Conservation (phyloP, 108 stramenopile genomes). For the Pseudonitzschia multistriata region DNA sequence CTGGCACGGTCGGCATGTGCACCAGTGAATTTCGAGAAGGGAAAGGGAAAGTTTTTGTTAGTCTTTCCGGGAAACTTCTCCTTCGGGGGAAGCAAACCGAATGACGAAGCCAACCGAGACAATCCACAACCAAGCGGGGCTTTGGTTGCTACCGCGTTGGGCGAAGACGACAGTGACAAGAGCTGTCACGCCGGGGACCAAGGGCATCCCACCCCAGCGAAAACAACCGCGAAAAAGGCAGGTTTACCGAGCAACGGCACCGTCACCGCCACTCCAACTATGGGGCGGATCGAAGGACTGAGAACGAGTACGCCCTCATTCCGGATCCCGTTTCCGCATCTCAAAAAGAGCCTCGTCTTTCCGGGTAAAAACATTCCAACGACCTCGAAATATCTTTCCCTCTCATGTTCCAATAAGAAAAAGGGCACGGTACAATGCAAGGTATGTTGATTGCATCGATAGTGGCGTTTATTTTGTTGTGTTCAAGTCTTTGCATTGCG, state of each 20-base stretch:
- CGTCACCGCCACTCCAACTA: conserved; percentile 21
- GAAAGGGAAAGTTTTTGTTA: conserved; percentile 38
- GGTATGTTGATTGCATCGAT: conserved; percentile 24
- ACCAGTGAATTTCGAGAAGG: conserved; percentile 31
- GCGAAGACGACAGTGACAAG: neutral
- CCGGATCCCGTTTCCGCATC: conserved; percentile 33
- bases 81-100: conserved; percentile 9
- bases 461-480: neutral
- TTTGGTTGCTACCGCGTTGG: no score
- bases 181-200: neutral
- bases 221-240: conserved; percentile 1
- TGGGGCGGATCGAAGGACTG: conserved; percentile 40
- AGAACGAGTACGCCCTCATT: conserved; percentile 30
- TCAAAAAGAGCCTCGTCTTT: conserved; percentile 27
- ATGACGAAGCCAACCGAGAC: neutral
- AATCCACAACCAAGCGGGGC: no score
- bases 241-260: conserved; percentile 10
- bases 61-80: conserved; percentile 42
- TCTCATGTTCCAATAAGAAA: conserved; percentile 32
- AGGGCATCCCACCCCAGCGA: neutral
- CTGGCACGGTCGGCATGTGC: conserved; percentile 27
- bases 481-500: neutral
- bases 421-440: conserved; percentile 52
- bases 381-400: conserved; percentile 36
- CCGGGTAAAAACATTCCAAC: conserved; percentile 42